phyloP scores from a whole-genome alignment of 1,139 yeast species.

The Diutina pseudorugosa region DNA sequence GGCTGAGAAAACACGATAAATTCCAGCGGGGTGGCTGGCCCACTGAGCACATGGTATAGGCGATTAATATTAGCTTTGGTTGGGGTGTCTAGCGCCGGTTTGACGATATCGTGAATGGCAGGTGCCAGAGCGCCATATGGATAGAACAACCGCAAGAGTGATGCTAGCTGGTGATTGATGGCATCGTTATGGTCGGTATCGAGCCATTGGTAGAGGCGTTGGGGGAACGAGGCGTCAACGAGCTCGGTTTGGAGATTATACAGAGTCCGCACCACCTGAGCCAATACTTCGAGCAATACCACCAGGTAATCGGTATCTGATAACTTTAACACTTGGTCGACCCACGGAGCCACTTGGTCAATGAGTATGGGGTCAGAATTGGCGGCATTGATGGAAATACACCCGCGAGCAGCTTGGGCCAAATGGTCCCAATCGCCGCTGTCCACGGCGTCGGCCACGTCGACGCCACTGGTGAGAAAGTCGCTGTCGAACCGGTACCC shows the following conservation, averaged over 20 bases:
- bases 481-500: neutral
- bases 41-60: neutral
- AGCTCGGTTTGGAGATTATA: neutral
- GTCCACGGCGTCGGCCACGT: neutral
- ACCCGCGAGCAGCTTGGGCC: neutral
- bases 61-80: neutral
- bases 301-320: neutral
- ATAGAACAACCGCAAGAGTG: neutral
- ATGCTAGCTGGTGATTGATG: neutral
- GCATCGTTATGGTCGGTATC: neutral
- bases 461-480: neutral
- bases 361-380: neutral
- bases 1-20: constrained; percentile 1
- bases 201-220: neutral
- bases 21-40: neutral
- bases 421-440: neutral
- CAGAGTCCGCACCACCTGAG: neutral
- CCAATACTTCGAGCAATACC: neutral
- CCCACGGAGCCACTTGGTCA: neutral
- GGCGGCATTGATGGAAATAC: neutral
- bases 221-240: too few species aligned
- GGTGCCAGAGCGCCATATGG: neutral
- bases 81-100: neutral
- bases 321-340: neutral
- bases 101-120: neutral